phyloP scores from a whole-genome alignment of 306 rosid genomes.

The Luffa aegyptiaca region DNA sequence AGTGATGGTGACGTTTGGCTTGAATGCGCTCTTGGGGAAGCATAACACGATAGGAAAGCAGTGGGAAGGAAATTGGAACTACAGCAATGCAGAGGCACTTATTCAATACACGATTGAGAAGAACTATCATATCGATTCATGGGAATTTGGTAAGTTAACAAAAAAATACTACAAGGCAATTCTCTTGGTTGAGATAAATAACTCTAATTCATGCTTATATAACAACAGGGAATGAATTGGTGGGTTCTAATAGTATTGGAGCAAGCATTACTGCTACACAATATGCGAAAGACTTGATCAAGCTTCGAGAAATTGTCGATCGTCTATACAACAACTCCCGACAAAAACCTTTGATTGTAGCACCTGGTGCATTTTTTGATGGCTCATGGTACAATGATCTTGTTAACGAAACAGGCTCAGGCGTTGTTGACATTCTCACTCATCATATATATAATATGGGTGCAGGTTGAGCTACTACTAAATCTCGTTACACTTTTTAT shows the following conservation, averaged over 20 bases:
- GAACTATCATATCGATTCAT: conserved; percentile 62
- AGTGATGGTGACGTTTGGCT: conserved; percentile 59
- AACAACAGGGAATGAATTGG: conserved; percentile 62
- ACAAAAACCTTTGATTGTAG: conserved; percentile 48
- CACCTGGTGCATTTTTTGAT: conserved; percentile 78
- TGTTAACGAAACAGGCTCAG: conserved; percentile 55
- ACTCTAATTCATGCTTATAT: too few relatives aligned
- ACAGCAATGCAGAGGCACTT: conserved; percentile 43
- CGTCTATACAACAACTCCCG: conserved; percentile 27
- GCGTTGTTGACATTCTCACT: conserved; percentile 35
- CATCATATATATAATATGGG: conserved; percentile 86
- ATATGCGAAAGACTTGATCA: conserved; percentile 66
- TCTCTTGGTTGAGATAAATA: not conserved
- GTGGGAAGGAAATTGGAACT: conserved; percentile 88
- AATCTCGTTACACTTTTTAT: too few relatives aligned
- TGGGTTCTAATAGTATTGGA: conserved; percentile 55
- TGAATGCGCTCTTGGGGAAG: conserved; percentile 81
- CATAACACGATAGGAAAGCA: conserved; percentile 15
- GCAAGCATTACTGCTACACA: conserved; percentile 60
- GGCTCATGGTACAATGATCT: conserved; percentile 51
- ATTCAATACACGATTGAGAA: conserved; percentile 55
- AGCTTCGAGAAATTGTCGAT: conserved; percentile 36
- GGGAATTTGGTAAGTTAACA: conserved; percentile 65
- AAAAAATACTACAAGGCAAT: too few relatives aligned
- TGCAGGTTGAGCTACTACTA: conserved; percentile 39